Evolutionary conservation across 2,329 filamentous ascomycete species (phyloP), one percentile per base, ranked within the genome.

Genomic region (Sporothrix schenckii): DNA sequence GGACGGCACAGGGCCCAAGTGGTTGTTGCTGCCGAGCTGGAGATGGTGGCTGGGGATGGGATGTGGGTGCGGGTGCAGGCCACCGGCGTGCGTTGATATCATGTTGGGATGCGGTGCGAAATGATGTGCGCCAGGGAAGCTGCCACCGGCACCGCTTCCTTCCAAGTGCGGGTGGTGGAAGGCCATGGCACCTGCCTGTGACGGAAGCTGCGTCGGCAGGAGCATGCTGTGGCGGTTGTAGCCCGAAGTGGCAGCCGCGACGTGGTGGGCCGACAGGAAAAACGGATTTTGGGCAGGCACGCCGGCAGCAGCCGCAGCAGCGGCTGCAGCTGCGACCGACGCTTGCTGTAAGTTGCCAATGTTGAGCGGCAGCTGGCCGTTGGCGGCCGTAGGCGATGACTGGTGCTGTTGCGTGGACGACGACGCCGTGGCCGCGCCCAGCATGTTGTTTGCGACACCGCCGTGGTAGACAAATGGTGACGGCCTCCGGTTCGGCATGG

Each of bases 401-500:
- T 86, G 82, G 71, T 81, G 80, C 6, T 84, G 82, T 71, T 81
- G 80, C 7, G 84, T 84, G 60, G 83, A 83, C 1, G 66, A 54
- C 1, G 83, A 83, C 1, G 67, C 49, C 1, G 72, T 66, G 0
- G 67, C 34, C 80, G 70, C 67, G 9, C 53, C 53, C 30, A 54
- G 21, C 11, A 58, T 30, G n/a, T 47, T 63, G 58, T 63, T 63
- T 27, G 49, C 52, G 1, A 54, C 47, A 6, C 66, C 52, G 9
- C 49, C 58, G 73, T 90, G 86, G 78, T 89, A 89, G 56, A 89
- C 83, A 73, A 89, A 88, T 2, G 89, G 85, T 44, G 88, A 84
- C 34, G 85, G 84, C 44, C 88, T 83, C 70, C 86, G 82, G 75
- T 81, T 86, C 30, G 83, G 83, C 24, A 82, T 79, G 1, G 88